phyloP scores from a whole-genome alignment of 2,329 filamentous ascomycete genomes.

The Trichophyton simii region DNA sequence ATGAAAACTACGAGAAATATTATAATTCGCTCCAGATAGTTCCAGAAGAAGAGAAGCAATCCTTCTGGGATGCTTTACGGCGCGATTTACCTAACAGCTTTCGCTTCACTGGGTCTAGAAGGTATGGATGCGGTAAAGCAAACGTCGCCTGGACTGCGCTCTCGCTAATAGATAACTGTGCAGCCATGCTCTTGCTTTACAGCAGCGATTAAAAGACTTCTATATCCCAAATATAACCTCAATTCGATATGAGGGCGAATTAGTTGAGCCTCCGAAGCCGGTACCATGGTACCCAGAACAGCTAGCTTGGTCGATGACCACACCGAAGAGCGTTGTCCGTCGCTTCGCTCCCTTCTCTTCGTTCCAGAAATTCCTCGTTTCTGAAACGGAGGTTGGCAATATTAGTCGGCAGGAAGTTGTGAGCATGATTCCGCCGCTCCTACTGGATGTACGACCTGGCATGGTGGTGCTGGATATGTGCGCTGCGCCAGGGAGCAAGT shows the following conservation, averaged over 20 bases:
- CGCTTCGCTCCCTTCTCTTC: slow-evolving; percentile 87
- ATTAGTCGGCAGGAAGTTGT: slow-evolving; percentile 96
- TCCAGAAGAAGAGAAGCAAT: slow-evolving; percentile 60
- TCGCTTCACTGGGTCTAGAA: slow-evolving; percentile 90
- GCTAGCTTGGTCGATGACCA: slow-evolving; percentile 96
- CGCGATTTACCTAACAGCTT: slow-evolving; percentile 93
- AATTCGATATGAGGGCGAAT: slow-evolving; percentile 70
- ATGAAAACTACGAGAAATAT: slow-evolving; percentile 73
- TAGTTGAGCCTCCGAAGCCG: slow-evolving; percentile 67
- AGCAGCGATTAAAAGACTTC: slow-evolving; percentile 71
- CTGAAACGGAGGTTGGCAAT: slow-evolving; percentile 92
- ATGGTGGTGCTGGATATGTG: slow-evolving; percentile 94
- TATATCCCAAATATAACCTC: slow-evolving; percentile 84
- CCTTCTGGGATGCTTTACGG: slow-evolving; percentile 74
- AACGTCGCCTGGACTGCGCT: background rate
- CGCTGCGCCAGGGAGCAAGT: slow-evolving; percentile 93
- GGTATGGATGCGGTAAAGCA: slow-evolving; percentile 37
- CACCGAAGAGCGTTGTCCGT: slow-evolving; percentile 87
- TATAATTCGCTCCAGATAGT: slow-evolving; percentile 70
- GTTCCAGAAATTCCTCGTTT: slow-evolving; percentile 96
- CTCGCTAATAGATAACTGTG: background rate
- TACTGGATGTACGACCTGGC: slow-evolving; percentile 81
- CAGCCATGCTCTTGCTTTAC: slow-evolving; percentile 83
- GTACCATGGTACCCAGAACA: slow-evolving; percentile 90
- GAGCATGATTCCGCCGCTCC: slow-evolving; percentile 93